Evolutionary conservation across 2,329 filamentous ascomycete species (phyloP).

Genomic region (Capronia epimyces): DNA sequence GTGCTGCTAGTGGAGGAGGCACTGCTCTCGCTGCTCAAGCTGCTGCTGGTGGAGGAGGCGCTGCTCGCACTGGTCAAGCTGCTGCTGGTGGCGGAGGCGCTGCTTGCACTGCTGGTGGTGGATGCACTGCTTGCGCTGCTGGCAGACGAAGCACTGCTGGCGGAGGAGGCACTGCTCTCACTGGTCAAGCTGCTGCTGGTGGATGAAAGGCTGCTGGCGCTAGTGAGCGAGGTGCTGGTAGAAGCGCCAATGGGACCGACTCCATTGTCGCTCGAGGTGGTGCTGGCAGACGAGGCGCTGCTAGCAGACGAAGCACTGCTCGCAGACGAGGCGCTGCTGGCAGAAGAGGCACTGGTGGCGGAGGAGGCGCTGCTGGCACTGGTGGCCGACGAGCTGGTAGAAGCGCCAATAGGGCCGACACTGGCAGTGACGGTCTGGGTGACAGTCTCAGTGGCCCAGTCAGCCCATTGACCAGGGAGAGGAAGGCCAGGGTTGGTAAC

Average conservation of each 20-base stretch:
- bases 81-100: background rate
- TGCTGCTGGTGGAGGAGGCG: background rate
- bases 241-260: background rate
- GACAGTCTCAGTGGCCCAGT: constrained; percentile 11
- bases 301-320: background rate
- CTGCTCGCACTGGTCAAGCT: background rate
- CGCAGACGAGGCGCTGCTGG: background rate
- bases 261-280: background rate
- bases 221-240: background rate
- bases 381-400: background rate
- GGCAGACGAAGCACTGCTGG: background rate
- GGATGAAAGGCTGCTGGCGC: background rate
- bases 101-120: background rate
- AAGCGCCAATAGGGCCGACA: background rate
- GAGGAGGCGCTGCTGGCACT: background rate
- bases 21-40: background rate
- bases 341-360: background rate
- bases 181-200: background rate
- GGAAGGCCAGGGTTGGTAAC: constrained; percentile 5
- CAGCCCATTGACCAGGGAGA: constrained; percentile 7
- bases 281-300: background rate
- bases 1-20: background rate
- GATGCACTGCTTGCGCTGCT: background rate
- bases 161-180: background rate
- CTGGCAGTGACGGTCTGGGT: constrained; percentile 3